These are phyloP conservation scores for Hordeum pubiflorum DNA, from an alignment of 202 grass and related monocot genomes.

Conservation along the genomic window DNA sequence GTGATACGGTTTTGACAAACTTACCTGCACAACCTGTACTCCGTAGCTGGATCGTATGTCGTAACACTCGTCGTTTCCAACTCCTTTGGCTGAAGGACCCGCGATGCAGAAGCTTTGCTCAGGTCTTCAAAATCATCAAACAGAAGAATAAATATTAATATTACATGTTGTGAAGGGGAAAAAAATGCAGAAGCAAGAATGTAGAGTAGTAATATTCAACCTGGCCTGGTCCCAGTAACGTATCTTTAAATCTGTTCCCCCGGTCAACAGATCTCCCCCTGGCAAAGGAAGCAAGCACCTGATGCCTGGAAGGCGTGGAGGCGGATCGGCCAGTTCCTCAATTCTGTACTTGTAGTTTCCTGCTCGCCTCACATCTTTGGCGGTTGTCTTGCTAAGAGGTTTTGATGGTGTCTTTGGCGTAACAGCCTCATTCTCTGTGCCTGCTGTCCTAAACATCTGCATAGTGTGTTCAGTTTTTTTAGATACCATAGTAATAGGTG, in stretches of 20 bases:
- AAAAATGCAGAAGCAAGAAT: conserved; percentile 1
- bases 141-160: not conserved
- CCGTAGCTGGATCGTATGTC: conserved; percentile 94
- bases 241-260: conserved; percentile 81
- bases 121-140: conserved; percentile 59
- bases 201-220: conserved; percentile 30
- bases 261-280: conserved; percentile 74
- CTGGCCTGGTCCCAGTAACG: conserved; percentile 97
- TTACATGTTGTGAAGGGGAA: not conserved
- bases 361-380: conserved; percentile 50
- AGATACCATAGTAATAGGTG: not conserved
- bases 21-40: conserved; percentile 93
- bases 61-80: conserved; percentile 62
- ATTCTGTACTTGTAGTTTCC: conserved; percentile 81
- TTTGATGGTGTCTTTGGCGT: conserved; percentile 47
- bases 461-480: conserved; percentile 31
- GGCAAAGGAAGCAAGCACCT: conserved; percentile 85
- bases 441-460: conserved; percentile 81
- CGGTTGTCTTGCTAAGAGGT: conserved; percentile 43
- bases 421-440: conserved; percentile 57
- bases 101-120: conserved; percentile 86
- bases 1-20: not conserved
- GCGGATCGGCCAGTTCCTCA: conserved; percentile 68
- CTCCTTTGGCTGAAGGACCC: conserved; percentile 74
- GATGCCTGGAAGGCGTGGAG: conserved; percentile 65